Conservation (phyloP, 352 stramenopile species). For the Phytophthora colocasiae region DNA sequence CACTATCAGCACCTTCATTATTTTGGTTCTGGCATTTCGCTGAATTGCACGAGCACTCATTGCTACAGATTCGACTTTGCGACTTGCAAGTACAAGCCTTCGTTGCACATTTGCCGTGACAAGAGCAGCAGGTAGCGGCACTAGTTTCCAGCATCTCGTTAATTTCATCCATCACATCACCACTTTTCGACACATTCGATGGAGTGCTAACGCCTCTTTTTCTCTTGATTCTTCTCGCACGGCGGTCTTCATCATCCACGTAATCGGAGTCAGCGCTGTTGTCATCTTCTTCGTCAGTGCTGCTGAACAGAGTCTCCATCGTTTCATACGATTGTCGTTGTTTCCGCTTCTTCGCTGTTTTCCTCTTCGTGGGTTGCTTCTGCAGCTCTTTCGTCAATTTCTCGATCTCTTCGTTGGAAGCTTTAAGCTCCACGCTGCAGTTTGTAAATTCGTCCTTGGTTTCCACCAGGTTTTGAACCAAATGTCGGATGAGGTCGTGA, state of each 20-base stretch:
- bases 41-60: slow-evolving; percentile 62
- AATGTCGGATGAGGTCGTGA: slow-evolving; percentile 59
- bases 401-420: slow-evolving; percentile 17
- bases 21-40: slow-evolving; percentile 61
- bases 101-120: slow-evolving; percentile 78
- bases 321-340: slow-evolving; percentile 47
- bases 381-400: slow-evolving; percentile 32
- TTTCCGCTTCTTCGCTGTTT: slow-evolving; percentile 46
- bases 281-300: slow-evolving; percentile 63
- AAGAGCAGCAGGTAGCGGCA: slow-evolving; percentile 56
- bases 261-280: slow-evolving; percentile 74
- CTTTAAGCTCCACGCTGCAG: slow-evolving; percentile 4
- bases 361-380: slow-evolving; percentile 44
- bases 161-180: slow-evolving; percentile 61
- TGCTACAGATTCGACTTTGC: slow-evolving; percentile 46
- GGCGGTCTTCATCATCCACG: slow-evolving; percentile 53
- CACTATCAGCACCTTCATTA: not conserved
- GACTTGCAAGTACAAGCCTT: slow-evolving; percentile 74
- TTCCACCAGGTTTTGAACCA: slow-evolving; percentile 57
- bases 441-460: slow-evolving; percentile 34
- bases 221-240: slow-evolving; percentile 5
- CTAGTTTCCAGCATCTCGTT: slow-evolving; percentile 55
- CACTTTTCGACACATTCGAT: slow-evolving; percentile 9
- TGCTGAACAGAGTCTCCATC: slow-evolving; percentile 57
- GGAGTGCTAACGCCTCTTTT: not conserved